Base-by-base conservation (phyloP, 2,329 filamentous ascomycete genomes). In the Thelonectria olida region DNA sequence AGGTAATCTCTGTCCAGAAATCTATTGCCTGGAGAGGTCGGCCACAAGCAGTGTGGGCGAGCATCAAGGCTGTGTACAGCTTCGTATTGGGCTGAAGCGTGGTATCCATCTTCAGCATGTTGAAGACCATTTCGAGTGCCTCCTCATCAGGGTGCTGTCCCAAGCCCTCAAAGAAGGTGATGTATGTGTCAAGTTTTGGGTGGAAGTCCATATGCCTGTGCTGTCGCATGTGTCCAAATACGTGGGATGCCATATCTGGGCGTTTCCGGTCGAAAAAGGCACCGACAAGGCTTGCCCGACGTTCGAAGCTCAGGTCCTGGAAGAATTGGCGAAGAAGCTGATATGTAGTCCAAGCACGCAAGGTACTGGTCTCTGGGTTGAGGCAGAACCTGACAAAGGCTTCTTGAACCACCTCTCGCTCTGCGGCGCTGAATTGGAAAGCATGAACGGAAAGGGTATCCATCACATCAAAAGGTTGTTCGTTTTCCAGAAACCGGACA, bases 141-240 rank as follows among this genome's bases (percentile, higher is more conserved):
- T 92, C 88, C 2, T 79, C 27, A 55, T 81, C 79, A 1, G 78
- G 78, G 41, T 79, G 77, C n/a, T 77, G 76, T 4, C 90, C 89
- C 22, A 97, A 85, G 2, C 93, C 92, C 61, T 92, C 86, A 58
- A 98, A 90, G 63, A 90, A 94, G 31, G 84, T 80, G 4, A 92
- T 85, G 73, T 99, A 99, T 5, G 91, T 91, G 44, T 92, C 88
- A 9, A 86, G 77, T 3, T 83, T 89, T 0, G 96, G 93, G 1
- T 90, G 87, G 20, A 87, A 85, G 2, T 81, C 78, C 3, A 80
- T 79, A 58, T 89, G 86, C 22, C 85, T 82, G 65, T 93, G 90
- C 51, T 90, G 85, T n/a, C 93, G 91, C 94, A 98, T 98, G 74
- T 97, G 92, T 13, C 92, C 92, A 76, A 99, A 97, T 31, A 97